phyloP scores from a whole-genome alignment of 768 basidiomycete species.

The Russula dissimulans region DNA sequence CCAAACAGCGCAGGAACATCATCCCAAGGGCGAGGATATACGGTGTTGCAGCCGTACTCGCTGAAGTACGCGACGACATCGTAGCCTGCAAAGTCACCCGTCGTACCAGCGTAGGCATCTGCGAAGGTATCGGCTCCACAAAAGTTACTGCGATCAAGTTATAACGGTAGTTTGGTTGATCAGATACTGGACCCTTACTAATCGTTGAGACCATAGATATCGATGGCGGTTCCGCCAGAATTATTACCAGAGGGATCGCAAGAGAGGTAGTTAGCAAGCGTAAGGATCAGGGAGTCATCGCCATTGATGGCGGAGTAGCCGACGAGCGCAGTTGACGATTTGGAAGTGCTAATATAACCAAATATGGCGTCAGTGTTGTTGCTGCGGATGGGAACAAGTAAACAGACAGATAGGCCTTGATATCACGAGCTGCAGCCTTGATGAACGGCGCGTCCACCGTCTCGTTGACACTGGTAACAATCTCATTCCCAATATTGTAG shows the following conservation, averaged over 20 bases:
- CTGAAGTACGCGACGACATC: slow-evolving; percentile 86
- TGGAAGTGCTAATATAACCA: slow-evolving; percentile 30
- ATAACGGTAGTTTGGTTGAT: background rate
- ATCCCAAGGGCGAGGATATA: slow-evolving; percentile 63
- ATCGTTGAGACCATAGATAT: slow-evolving; percentile 81
- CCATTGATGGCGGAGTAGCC: slow-evolving; percentile 86
- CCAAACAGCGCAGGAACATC: slow-evolving; percentile 70
- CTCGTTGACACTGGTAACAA: slow-evolving; percentile 42
- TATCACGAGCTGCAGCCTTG: slow-evolving; percentile 86
- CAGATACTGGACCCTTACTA: slow-evolving; percentile 44
- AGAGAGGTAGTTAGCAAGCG: slow-evolving; percentile 68
- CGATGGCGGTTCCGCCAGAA: slow-evolving; percentile 56
- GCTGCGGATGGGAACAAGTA: background rate
- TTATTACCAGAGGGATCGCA: slow-evolving; percentile 54
- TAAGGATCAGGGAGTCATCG: slow-evolving; percentile 46
- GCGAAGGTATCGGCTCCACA: slow-evolving; percentile 61
- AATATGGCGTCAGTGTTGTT: background rate
- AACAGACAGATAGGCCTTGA: slow-evolving; percentile 75
- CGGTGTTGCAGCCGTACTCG: slow-evolving; percentile 70
- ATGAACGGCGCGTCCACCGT: slow-evolving; percentile 69
- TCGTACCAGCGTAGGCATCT: slow-evolving; percentile 45
- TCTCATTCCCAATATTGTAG: slow-evolving; percentile 87
- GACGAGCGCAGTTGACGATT: slow-evolving; percentile 58
- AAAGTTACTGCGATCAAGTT: slow-evolving; percentile 51
- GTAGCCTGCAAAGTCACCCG: slow-evolving; percentile 48